These are phyloP conservation scores for Acrocalymma vagum DNA, from an alignment of 2,329 filamentous ascomycete genomes.

Conservation along the genomic window DNA sequence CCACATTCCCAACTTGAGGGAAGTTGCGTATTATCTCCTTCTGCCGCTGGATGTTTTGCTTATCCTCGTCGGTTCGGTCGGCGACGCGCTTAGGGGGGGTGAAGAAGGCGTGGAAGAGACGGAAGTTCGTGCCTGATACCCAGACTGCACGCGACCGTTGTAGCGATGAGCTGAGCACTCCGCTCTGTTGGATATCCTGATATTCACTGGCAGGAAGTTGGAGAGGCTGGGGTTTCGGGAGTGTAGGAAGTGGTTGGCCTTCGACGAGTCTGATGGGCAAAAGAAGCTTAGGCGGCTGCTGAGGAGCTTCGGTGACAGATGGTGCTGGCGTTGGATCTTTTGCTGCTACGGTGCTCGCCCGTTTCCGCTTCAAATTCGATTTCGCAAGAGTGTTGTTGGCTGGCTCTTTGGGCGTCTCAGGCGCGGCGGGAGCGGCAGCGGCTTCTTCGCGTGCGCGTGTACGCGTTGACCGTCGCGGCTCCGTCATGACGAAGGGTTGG, in stretches of 20 bases:
- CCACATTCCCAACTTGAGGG: constrained; percentile 38
- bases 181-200: constrained; percentile 78
- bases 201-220: constrained; percentile 72
- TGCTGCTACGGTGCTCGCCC: constrained; percentile 22
- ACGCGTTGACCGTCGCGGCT: constrained; percentile 46
- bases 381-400: constrained; percentile 32
- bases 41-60: constrained; percentile 68
- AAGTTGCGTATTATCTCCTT: constrained; percentile 53
- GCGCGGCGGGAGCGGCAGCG: constrained; percentile 22
- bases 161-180: constrained; percentile 77
- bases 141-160: constrained; percentile 70
- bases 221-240: constrained; percentile 71
- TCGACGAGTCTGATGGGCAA: constrained; percentile 71
- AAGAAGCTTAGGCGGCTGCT: constrained; percentile 24
- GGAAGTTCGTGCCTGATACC: constrained; percentile 47
- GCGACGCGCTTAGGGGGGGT: constrained; percentile 46
- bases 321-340: constrained; percentile 37
- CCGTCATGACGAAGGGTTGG: constrained; percentile 33
- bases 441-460: constrained; percentile 46
- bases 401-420: constrained; percentile 36
- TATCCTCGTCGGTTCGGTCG: constrained; percentile 72
- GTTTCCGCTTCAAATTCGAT: constrained; percentile 44
- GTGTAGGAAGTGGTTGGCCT: constrained; percentile 74
- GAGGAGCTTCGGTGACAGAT: constrained; percentile 22
- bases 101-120: constrained; percentile 47